These are phyloP conservation scores for Botryotinia globosa DNA, from an alignment of 2,329 filamentous ascomycete genomes.

Conservation along the genomic window DNA sequence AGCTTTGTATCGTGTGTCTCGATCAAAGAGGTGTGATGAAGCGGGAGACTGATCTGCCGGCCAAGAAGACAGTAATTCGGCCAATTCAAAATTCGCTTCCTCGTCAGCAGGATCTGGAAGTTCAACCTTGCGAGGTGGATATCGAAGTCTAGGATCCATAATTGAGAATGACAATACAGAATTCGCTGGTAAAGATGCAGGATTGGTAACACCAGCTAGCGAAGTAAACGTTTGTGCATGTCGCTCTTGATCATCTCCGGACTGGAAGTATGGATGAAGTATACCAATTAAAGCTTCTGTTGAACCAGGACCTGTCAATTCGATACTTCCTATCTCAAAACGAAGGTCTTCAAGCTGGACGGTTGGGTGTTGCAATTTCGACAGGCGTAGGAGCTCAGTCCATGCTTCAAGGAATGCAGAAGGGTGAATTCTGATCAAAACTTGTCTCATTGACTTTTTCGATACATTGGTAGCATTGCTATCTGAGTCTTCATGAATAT, in stretches of 20 bases:
- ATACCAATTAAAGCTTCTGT: constrained; percentile 73
- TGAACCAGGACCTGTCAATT: constrained; percentile 69
- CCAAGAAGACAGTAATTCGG: constrained; percentile 65
- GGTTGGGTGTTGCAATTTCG: constrained; percentile 59
- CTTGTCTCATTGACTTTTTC: constrained; percentile 41
- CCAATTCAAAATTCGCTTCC: constrained; percentile 44
- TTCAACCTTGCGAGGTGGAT: constrained; percentile 64
- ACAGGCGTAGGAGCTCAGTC: constrained; percentile 56
- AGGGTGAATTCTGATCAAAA: constrained; percentile 78
- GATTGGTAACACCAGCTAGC: constrained; percentile 61
- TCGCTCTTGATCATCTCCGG: constrained; percentile 38
- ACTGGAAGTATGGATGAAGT: constrained; percentile 52
- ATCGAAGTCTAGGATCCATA: constrained; percentile 75
- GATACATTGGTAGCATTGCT: constrained; percentile 37
- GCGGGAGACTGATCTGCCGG: constrained; percentile 54
- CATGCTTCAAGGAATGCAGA: constrained; percentile 69
- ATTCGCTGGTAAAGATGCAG: constrained; percentile 66
- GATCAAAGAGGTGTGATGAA: constrained; percentile 62
- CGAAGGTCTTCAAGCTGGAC: constrained; percentile 64
- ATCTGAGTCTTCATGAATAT: constrained; percentile 38
- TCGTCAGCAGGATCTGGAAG: constrained; percentile 41
- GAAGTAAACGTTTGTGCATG: constrained; percentile 51
- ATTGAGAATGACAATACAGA: constrained; percentile 70
- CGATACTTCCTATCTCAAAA: constrained; percentile 71
- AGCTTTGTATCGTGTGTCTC: constrained; percentile 62